A percentile compares a stretch with the other conserved stretches of the same genome.
phyloP scores from a whole-genome alignment of 176 grass and related monocot species.

The Metroxylon sagu region DNA sequence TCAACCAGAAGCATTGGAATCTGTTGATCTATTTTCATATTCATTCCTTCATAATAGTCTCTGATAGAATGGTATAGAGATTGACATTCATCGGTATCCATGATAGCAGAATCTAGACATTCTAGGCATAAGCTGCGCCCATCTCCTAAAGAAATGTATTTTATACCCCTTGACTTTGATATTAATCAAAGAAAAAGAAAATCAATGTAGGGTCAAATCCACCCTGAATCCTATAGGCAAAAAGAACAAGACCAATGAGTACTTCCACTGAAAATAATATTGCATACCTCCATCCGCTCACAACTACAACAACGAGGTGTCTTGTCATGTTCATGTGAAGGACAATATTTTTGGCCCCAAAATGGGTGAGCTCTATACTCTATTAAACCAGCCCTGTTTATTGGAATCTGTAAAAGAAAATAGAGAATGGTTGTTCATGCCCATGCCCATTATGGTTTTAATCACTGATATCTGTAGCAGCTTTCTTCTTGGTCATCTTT shows the following conservation, averaged over 20 bases:
- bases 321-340: constrained; percentile 13
- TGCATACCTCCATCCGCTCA: constrained; percentile 21
- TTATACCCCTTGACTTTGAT: constrained; percentile 60
- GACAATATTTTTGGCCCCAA: constrained; percentile 26
- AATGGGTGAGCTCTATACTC: constrained; percentile 24
- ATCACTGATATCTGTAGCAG: too few relatives aligned
- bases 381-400: constrained; percentile 16
- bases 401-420: constrained; percentile 44
- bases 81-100: constrained; percentile 89
- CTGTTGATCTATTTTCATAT: constrained; percentile 94
- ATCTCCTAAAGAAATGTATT: constrained; percentile 71
- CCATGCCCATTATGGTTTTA: too few relatives aligned
- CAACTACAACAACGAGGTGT: constrained; percentile 23
- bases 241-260: too few relatives aligned
- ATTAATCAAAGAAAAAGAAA: constrained; percentile 2
- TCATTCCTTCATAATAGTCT: constrained; percentile 92
- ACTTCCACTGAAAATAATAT: too few relatives aligned
- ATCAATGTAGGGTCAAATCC: background rate
- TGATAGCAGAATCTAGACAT: constrained; percentile 77
- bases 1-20: constrained; percentile 98
- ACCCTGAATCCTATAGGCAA: too few relatives aligned
- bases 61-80: constrained; percentile 79
- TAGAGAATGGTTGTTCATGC: constrained; percentile 7
- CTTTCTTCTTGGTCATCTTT: too few relatives aligned
- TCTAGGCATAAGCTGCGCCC: constrained; percentile 80